Percentiles rank a stretch among this genome's conserved stretches.
Conservation (phyloP, 148 eudicot genomes). For the Cornus kousa region DNA sequence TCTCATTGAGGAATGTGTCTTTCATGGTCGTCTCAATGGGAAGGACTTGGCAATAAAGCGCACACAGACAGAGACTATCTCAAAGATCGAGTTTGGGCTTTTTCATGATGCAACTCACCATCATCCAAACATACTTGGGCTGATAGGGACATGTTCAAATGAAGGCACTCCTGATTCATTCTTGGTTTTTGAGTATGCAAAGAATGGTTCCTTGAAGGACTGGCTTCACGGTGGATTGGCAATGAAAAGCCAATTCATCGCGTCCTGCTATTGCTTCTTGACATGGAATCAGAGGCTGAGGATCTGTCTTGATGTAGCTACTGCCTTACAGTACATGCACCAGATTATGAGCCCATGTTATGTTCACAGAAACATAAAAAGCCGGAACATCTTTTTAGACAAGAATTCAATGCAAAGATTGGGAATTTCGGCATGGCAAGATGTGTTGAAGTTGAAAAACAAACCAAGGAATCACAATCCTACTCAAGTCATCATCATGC, state of each 20-base stretch:
- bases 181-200: not conserved
- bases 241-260: constrained; percentile 18
- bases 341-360: constrained; percentile 66
- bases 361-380: constrained; percentile 60
- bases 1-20: constrained; percentile 47
- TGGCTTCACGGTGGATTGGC: constrained; percentile 52
- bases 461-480: constrained; percentile 18
- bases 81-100: constrained; percentile 53
- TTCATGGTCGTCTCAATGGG: not conserved
- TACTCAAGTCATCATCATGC: constrained; percentile 29
- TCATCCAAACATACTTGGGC: constrained; percentile 70
- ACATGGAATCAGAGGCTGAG: constrained; percentile 78
- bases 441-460: constrained; percentile 28
- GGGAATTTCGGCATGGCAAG: constrained; percentile 73
- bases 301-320: constrained; percentile 77
- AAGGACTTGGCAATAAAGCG: constrained; percentile 23
- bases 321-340: constrained; percentile 79
- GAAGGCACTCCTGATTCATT: not conserved
- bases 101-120: constrained; percentile 55
- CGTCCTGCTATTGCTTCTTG: constrained; percentile 59
- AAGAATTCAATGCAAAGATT: constrained; percentile 75
- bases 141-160: constrained; percentile 48
- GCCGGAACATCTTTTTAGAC: constrained; percentile 72
- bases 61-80: constrained; percentile 29
- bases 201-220: not conserved